Percentiles rank a stretch among this genome's conserved stretches.
phyloP scores from a whole-genome alignment of 192 early-diverging fungal genomes.

The Piromyces sp. region DNA sequence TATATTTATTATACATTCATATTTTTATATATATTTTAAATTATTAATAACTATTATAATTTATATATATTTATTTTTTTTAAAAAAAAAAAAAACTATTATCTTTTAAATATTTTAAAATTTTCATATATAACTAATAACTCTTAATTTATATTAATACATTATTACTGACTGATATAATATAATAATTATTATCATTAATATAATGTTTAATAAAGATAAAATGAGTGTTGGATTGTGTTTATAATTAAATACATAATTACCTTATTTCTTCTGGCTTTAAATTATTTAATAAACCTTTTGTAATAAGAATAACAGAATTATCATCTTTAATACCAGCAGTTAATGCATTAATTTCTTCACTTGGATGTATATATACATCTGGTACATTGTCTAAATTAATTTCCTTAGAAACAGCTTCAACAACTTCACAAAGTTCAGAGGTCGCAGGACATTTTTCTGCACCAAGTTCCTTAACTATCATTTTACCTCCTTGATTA shows the following conservation, averaged over 20 bases:
- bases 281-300: not conserved
- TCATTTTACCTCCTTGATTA: not conserved
- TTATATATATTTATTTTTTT: too few relatives aligned
- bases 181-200: too few relatives aligned
- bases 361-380: not conserved
- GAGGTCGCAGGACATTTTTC: not conserved
- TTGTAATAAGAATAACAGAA: not conserved
- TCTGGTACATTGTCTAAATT: not conserved
- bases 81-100: too few relatives aligned
- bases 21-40: too few relatives aligned
- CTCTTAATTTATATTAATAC: too few relatives aligned
- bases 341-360: not conserved
- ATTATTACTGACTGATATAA: too few relatives aligned
- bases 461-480: not conserved
- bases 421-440: not conserved
- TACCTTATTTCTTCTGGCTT: not conserved
- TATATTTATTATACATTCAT: too few relatives aligned
- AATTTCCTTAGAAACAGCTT: not conserved
- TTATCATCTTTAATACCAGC: not conserved
- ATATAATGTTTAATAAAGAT: too few relatives aligned
- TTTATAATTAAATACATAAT: not conserved
- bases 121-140: too few relatives aligned
- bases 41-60: too few relatives aligned
- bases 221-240: too few relatives aligned
- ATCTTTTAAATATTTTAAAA: too few relatives aligned